Evolutionary conservation across 2,329 filamentous ascomycete genomes (phyloP).

Genomic region (Colletotrichum eremochloae): DNA sequence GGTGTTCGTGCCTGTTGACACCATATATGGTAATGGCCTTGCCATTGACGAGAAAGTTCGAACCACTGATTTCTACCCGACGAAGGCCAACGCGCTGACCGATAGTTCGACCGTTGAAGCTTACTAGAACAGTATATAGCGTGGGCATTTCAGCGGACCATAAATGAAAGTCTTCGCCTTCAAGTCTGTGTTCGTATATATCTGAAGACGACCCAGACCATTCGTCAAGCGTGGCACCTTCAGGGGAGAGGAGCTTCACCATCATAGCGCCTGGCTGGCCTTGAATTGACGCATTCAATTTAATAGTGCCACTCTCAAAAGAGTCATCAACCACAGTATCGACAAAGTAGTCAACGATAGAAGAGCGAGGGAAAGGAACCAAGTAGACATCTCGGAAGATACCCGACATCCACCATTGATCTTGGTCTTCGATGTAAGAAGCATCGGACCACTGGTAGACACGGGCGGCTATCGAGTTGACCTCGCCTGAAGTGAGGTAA

Average conservation of each 20-base stretch:
- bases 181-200: constrained; percentile 53
- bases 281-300: constrained; percentile 58
- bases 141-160: constrained; percentile 79
- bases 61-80: constrained; percentile 70
- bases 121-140: constrained; percentile 66
- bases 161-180: constrained; percentile 65
- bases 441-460: constrained; percentile 82
- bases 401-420: constrained; percentile 76
- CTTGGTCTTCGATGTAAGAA: constrained; percentile 78
- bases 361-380: constrained; percentile 68
- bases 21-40: constrained; percentile 76
- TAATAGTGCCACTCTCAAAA: constrained; percentile 66
- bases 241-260: constrained; percentile 12
- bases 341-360: constrained; percentile 69
- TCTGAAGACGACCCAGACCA: not conserved
- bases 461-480: constrained; percentile 72
- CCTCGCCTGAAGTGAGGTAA: constrained; percentile 56
- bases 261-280: constrained; percentile 42
- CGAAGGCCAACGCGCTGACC: constrained; percentile 74
- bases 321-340: constrained; percentile 67
- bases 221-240: constrained; percentile 42
- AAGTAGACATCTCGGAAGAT: constrained; percentile 79
- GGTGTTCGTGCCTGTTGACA: constrained; percentile 79
- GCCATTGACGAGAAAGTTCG: constrained; percentile 75
- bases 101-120: constrained; percentile 55